These are phyloP conservation scores for Ceratocystis huliohia DNA, from an alignment of 2,329 filamentous ascomycete species.

Conservation along the genomic window DNA sequence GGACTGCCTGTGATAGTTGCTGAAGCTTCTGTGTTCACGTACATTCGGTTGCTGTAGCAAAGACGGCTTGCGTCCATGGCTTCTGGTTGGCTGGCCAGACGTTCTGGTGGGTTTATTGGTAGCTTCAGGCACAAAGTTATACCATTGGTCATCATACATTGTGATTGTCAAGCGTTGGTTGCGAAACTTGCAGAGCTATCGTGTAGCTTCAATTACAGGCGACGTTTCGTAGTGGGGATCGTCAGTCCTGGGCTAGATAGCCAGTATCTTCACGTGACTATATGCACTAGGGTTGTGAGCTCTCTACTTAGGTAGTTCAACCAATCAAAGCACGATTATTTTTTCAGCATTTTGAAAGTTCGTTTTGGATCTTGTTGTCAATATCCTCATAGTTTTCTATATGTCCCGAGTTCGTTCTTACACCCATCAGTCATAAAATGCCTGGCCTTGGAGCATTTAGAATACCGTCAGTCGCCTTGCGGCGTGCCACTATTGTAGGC, in stretches of 20 bases:
- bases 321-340: constrained; percentile 10
- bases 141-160: constrained; percentile 81
- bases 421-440: constrained; percentile 9
- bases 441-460: constrained; percentile 10
- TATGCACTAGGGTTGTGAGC: background rate
- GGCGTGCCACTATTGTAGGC: constrained; percentile 6
- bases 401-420: background rate
- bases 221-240: constrained; percentile 18
- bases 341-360: background rate
- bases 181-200: constrained; percentile 4
- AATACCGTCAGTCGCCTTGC: constrained; percentile 14
- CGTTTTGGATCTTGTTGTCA: background rate
- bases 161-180: background rate
- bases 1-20: background rate
- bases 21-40: constrained; percentile 25
- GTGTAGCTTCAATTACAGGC: constrained; percentile 16
- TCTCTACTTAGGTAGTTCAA: background rate
- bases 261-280: constrained; percentile 10
- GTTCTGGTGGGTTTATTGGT: constrained; percentile 33
- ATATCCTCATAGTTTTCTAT: background rate
- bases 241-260: background rate
- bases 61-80: constrained; percentile 54
- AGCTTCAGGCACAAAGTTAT: constrained; percentile 58
- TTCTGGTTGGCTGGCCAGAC: constrained; percentile 23
- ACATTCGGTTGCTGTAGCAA: constrained; percentile 56